phyloP scores from a whole-genome alignment of 2,329 filamentous ascomycete species.

The Arthrobotrys iridis region DNA sequence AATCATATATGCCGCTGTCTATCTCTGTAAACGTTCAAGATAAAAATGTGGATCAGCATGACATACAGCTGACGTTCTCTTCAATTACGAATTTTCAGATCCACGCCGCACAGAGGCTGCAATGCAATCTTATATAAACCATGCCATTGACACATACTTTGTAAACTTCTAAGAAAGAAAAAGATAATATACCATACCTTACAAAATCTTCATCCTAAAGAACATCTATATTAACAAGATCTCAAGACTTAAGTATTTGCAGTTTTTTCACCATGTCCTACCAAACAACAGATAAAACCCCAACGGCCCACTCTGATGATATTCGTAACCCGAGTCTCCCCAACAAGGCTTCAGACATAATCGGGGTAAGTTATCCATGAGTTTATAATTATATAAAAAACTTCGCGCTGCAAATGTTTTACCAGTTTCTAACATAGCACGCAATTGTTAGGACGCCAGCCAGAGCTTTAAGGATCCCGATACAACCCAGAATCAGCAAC shows the following conservation, averaged over 20 bases:
- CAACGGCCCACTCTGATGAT: too few species aligned
- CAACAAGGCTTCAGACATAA: background rate
- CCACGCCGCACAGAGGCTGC: too few species aligned
- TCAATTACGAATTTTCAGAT: too few species aligned
- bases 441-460: background rate
- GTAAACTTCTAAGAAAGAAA: too few species aligned
- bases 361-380: background rate
- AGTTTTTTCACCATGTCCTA: background rate
- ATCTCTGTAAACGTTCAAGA: background rate
- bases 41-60: background rate
- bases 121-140: too few species aligned
- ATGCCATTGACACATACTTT: too few species aligned
- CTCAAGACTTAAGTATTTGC: too few species aligned
- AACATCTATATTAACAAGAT: too few species aligned
- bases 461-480: background rate
- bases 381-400: background rate
- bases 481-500: constrained; percentile 60
- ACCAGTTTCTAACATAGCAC: background rate
- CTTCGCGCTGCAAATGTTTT: too few species aligned
- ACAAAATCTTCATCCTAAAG: too few species aligned
- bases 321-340: too few species aligned
- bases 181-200: too few species aligned
- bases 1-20: background rate
- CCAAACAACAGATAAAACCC: background rate
- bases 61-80: background rate